phyloP scores from a whole-genome alignment of 1,139 yeast genomes.

The Kluyveromyces sp. region DNA sequence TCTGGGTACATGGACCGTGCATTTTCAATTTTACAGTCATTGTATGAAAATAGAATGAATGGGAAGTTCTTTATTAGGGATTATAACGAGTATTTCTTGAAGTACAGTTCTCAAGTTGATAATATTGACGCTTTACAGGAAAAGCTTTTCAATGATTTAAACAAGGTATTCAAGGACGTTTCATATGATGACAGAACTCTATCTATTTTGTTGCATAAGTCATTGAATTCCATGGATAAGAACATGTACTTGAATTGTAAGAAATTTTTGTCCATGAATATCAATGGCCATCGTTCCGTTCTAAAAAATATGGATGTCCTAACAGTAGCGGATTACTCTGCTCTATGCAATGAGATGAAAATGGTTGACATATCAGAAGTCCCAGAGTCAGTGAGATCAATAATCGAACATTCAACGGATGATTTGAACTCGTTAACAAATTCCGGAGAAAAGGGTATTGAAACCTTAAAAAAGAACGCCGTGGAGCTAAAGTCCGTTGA shows the following conservation, averaged over 20 bases:
- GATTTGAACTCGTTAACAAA: background rate
- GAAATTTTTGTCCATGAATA: constrained; percentile 22
- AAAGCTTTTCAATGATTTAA: constrained; percentile 27
- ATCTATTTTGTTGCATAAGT: constrained; percentile 30
- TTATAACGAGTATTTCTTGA: constrained; percentile 42
- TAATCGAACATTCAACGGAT: constrained; percentile 43
- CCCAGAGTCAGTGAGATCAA: constrained; percentile 26
- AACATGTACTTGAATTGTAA: constrained; percentile 6
- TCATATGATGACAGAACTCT: constrained; percentile 40
- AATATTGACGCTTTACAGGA: constrained; percentile 19
- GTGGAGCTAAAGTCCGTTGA: constrained; percentile 59
- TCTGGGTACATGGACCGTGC: constrained; percentile 68
- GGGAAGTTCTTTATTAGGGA: constrained; percentile 32
- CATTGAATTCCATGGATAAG: constrained; percentile 30
- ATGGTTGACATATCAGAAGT: constrained; percentile 15
- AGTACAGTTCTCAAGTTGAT: constrained; percentile 33
- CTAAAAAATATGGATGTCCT: constrained; percentile 61
- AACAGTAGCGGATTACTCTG: constrained; percentile 53
- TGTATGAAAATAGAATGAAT: constrained; percentile 38
- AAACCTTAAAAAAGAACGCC: constrained; percentile 45
- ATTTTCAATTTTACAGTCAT: constrained; percentile 52
- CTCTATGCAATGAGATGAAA: constrained; percentile 11
- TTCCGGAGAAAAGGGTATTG: constrained; percentile 14
- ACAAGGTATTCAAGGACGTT: constrained; percentile 29
- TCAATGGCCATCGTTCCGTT: constrained; percentile 32